Evolutionary conservation across 768 basidiomycete genomes (phyloP), one percentile per base, ranked within the genome.

Genomic region (Leccinum incarnatum): DNA sequence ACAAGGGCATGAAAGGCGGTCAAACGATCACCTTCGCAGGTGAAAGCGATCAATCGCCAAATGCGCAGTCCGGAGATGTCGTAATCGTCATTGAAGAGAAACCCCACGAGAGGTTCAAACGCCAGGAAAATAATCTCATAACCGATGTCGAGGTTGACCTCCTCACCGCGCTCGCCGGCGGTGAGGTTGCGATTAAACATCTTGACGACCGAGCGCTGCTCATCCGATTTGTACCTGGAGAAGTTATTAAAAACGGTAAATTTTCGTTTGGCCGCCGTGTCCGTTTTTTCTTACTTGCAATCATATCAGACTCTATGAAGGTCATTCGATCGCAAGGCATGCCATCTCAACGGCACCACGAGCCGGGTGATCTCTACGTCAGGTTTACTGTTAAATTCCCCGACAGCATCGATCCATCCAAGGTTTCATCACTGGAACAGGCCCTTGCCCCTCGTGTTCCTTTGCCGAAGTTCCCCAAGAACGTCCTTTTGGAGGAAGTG

Each of bases 311-410:
- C 60, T 88, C 90, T 47, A 69, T 95, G 69, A 98, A 97, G 76
- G 88, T 95, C 63, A 89, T 99, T 66, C 83, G 83, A 51, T 92
- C 91, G 5, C 95, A 98, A 77, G 97, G 97, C 61, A 99, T 99
- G 97, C 97, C 96, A 12, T 98, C 97, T 53, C 91, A 91, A 74
- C 87, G 97, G 60, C 96, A 98, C 76, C 97, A 98, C 76, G 95
- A 99, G 71, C 84, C 87, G 42, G 97, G 97, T 40, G 94, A 98
- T 75, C 83, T 99, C 60, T 94, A 85, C 72, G 82, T 99, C 74
- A 90, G 87, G 70, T 76, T 98, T 65, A 80, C 81, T 62, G 91
- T 99, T 69, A 84, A 81, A 58, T 99, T 98, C 85, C 97, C 97
- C 37, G 91, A 94, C 30, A 69, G 75, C 56, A 83, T 99, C 72